Evolutionary conservation across 176 grass and related monocot genomes (phyloP).

Genomic region (Puya raimondii): DNA sequence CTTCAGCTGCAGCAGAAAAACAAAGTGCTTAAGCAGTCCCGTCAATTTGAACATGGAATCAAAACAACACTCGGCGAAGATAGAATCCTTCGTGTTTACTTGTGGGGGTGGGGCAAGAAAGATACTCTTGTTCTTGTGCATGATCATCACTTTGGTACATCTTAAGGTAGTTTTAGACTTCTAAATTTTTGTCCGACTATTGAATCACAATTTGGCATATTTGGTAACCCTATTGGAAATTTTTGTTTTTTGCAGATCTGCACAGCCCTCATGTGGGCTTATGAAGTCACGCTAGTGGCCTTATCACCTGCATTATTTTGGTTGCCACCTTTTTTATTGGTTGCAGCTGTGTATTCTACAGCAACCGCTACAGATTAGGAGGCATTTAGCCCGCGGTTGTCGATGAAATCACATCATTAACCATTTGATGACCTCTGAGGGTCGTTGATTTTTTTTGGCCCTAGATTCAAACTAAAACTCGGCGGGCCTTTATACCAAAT

Average conservation of each 20-base stretch:
- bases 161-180: slow-evolving; percentile 34
- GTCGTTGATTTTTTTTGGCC: background rate
- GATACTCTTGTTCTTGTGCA: slow-evolving; percentile 39
- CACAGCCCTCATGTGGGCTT: slow-evolving; percentile 55
- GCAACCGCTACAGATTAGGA: slow-evolving; percentile 22
- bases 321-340: slow-evolving; percentile 53
- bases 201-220: background rate
- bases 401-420: background rate
- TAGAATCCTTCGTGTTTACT: slow-evolving; percentile 11
- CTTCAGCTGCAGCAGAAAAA: slow-evolving; percentile 23
- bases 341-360: slow-evolving; percentile 44
- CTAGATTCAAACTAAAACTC: background rate
- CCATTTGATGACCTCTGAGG: background rate
- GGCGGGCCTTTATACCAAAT: background rate
- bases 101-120: slow-evolving; percentile 33
- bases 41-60: background rate
- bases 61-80: slow-evolving; percentile 7
- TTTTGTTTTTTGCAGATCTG: slow-evolving; percentile 39
- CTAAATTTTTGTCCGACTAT: background rate
- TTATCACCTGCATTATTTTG: slow-evolving; percentile 63
- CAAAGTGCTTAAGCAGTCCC: background rate
- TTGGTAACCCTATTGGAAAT: background rate
- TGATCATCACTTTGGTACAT: slow-evolving; percentile 34
- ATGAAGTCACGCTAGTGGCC: slow-evolving; percentile 44
- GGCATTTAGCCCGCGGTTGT: background rate